Percentiles rank a stretch among this genome's conserved stretches.
These are phyloP conservation scores for Colletotrichum sidae DNA, from an alignment of 2,329 filamentous ascomycete species.

Conservation along the genomic window DNA sequence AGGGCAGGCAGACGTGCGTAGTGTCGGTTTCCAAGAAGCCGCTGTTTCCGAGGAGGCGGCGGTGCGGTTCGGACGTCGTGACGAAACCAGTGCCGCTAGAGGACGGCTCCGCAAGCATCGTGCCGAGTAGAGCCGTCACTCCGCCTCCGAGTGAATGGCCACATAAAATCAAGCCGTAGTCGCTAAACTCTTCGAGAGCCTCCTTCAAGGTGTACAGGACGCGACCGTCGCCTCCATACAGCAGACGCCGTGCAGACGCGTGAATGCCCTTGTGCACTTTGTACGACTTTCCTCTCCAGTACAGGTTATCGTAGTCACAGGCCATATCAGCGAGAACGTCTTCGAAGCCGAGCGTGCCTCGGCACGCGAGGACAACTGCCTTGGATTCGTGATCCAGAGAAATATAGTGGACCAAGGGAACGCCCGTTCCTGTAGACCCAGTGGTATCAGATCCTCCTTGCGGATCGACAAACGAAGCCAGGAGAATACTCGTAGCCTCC, in stretches of 20 bases:
- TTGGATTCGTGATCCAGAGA: slow-evolving; percentile 78
- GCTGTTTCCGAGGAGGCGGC: slow-evolving; percentile 51
- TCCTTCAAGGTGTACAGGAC: slow-evolving; percentile 75
- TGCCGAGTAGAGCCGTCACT: slow-evolving; percentile 76
- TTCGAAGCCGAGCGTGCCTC: slow-evolving; percentile 79
- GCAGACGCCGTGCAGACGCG: slow-evolving; percentile 74
- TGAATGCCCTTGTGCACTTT: slow-evolving; percentile 82
- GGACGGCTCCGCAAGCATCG: slow-evolving; percentile 76
- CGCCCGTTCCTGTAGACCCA: slow-evolving; percentile 73
- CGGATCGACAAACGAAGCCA: slow-evolving; percentile 78
- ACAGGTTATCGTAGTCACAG: slow-evolving; percentile 76
- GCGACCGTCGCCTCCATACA: slow-evolving; percentile 75
- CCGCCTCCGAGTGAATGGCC: slow-evolving; percentile 78
- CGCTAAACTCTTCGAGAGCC: slow-evolving; percentile 73
- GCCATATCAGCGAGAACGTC: slow-evolving; percentile 80
- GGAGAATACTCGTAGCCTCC: slow-evolving; percentile 67
- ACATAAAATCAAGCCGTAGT: slow-evolving; percentile 77
- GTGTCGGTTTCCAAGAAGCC: slow-evolving; percentile 34
- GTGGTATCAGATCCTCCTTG: slow-evolving; percentile 74
- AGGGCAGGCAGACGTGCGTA: slow-evolving; percentile 65
- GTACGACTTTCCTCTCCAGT: slow-evolving; percentile 73
- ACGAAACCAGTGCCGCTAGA: slow-evolving; percentile 68
- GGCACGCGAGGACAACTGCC: slow-evolving; percentile 78
- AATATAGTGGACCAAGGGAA: slow-evolving; percentile 80
- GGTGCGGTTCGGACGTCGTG: slow-evolving; percentile 65